phyloP scores from a whole-genome alignment of 371 early-diverging fungal genomes.

The Actinomucor elegans region DNA sequence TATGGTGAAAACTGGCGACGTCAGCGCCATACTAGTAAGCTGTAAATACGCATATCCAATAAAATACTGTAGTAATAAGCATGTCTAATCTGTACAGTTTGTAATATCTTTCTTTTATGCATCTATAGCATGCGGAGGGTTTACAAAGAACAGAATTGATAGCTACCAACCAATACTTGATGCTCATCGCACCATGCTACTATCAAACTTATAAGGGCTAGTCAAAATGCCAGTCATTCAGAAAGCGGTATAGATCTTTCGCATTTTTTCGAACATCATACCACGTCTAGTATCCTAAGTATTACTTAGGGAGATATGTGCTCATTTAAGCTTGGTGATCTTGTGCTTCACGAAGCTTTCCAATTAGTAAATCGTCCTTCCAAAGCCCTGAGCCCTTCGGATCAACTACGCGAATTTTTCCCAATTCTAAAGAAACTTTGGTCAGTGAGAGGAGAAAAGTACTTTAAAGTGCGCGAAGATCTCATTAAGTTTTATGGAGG shows the following conservation, averaged over 20 bases:
- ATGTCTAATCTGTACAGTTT: neutral
- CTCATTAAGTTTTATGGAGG: constrained; percentile 30
- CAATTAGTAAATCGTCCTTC: constrained; percentile 34
- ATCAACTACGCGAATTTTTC: constrained; percentile 48
- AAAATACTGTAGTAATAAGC: no score
- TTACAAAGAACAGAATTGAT: constrained; percentile 38
- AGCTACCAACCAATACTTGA: constrained; percentile 40
- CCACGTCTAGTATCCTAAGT: constrained; percentile 44
- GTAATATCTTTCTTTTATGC: neutral
- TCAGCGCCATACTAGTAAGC: constrained; percentile 40
- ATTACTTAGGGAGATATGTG: constrained; percentile 42
- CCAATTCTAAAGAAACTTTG: constrained; percentile 36
- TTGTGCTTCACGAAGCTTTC: constrained; percentile 36
- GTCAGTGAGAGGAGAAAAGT: constrained; percentile 16
- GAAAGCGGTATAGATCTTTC: constrained; percentile 16
- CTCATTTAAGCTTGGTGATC: constrained; percentile 37
- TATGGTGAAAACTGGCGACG: constrained; percentile 41
- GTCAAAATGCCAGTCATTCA: neutral
- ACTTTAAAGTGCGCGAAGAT: constrained; percentile 16
- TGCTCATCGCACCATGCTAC: constrained; percentile 17
- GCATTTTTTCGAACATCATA: constrained; percentile 37
- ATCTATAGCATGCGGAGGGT: constrained; percentile 33
- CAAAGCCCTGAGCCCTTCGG: constrained; percentile 28
- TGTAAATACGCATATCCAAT: no score
- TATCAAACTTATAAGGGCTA: constrained; percentile 8